Evolutionary conservation across 202 grass and related monocot species (phyloP).

Genomic region (Musa balbisiana): DNA sequence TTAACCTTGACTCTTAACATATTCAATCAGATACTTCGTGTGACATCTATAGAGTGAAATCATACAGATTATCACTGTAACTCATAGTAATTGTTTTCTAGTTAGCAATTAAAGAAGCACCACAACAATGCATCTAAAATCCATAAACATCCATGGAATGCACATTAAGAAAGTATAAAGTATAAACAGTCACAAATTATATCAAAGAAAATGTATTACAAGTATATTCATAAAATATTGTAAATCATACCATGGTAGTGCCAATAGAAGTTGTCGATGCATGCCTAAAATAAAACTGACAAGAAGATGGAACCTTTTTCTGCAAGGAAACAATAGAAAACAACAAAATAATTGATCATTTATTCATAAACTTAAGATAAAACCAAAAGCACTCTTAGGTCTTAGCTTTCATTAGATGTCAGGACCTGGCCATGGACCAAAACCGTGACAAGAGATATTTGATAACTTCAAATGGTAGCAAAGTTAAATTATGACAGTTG

Average conservation of each 20-base stretch:
- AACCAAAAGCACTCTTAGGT: not conserved
- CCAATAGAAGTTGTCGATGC: conserved; percentile 32
- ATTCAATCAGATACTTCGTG: too few relatives aligned
- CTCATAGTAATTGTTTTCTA: not conserved
- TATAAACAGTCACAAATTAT: conserved; percentile 2
- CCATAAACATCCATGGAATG: not conserved
- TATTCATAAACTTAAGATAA: not conserved
- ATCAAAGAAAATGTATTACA: not conserved
- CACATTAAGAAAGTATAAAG: not conserved
- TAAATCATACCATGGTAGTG: conserved; percentile 61
- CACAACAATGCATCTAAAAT: not conserved
- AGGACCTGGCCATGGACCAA: not conserved
- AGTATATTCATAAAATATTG: not conserved
- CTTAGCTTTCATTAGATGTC: too few relatives aligned
- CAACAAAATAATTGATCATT: not conserved
- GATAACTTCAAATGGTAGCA: not conserved
- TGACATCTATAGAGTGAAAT: not conserved
- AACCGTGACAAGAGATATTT: not conserved
- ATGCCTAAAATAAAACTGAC: conserved; percentile 55
- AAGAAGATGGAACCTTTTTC: conserved; percentile 34
- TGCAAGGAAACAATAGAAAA: conserved; percentile 29
- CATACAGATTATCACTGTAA: not conserved
- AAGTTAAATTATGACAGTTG: not conserved
- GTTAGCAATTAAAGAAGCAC: not conserved
- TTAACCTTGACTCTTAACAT: too few relatives aligned